phyloP scores from a whole-genome alignment of 441 rosid species.

The Eruca vesicaria region DNA sequence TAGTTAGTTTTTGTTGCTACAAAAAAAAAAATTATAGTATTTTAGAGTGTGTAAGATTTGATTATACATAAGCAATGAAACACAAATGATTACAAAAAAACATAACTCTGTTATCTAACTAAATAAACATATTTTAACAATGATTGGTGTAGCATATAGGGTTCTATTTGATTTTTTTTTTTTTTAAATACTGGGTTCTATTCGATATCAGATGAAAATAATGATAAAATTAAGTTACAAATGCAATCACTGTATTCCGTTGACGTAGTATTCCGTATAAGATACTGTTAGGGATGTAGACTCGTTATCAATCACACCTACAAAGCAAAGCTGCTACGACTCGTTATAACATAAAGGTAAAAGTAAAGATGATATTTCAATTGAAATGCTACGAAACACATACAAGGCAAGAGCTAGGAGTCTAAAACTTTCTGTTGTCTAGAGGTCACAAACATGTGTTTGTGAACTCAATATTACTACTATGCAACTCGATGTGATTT shows the following conservation, averaged over 20 bases:
- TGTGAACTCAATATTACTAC: neutral
- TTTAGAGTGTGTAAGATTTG: neutral
- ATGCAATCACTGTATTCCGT: neutral
- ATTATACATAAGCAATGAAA: neutral
- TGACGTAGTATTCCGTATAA: neutral
- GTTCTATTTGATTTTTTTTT: neutral
- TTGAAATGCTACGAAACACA: slow-evolving; percentile 8
- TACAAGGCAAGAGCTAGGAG: neutral
- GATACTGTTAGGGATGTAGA: neutral
- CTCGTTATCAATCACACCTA: neutral
- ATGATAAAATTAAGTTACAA: too few relatives aligned
- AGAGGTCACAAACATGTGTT: slow-evolving; percentile 27
- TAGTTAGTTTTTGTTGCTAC: too few relatives aligned
- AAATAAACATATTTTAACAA: neutral
- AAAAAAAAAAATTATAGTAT: too few relatives aligned
- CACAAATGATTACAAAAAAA: neutral
- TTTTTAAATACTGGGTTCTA: too few relatives aligned
- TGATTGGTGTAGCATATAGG: neutral
- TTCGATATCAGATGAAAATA: neutral
- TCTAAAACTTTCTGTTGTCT: neutral
- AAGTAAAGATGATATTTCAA: neutral
- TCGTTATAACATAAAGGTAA: neutral
- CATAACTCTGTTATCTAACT: neutral
- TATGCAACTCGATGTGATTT: slow-evolving; percentile 34
- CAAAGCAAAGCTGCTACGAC: too few relatives aligned